Evolutionary conservation across 345 rosid genomes (phyloP).

Genomic region (Erucastrum elatum): DNA sequence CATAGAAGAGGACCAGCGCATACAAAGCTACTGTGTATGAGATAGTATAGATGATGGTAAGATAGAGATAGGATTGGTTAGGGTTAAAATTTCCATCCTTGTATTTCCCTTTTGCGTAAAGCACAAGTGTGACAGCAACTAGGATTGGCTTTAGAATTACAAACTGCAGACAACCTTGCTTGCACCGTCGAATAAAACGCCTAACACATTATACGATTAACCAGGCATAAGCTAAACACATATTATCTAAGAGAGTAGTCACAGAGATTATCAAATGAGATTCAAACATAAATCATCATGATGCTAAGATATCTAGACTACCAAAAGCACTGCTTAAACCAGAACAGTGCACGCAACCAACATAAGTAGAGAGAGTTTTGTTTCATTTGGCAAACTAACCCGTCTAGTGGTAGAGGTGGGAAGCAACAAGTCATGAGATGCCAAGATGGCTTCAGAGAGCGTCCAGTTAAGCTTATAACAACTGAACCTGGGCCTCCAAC

Average conservation of each 20-base stretch:
- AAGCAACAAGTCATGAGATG: conserved; percentile 91
- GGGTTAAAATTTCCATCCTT: conserved; percentile 96
- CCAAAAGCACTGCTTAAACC: neutral
- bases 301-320: conserved; percentile 1
- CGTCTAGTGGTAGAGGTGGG: conserved; percentile 82
- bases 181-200: conserved; percentile 94
- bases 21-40: conserved; percentile 91
- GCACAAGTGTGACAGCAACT: conserved; percentile 82
- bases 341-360: neutral
- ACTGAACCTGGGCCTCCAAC: conserved; percentile 99
- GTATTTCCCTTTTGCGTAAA: conserved; percentile 93
- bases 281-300: neutral
- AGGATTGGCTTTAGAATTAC: conserved; percentile 93
- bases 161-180: conserved; percentile 98
- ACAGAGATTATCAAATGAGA: neutral
- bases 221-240: conserved; percentile 13
- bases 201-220: conserved; percentile 41
- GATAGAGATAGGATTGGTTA: conserved; percentile 79
- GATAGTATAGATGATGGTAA: conserved; percentile 86
- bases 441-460: conserved; percentile 78
- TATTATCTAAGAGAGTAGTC: conserved; percentile 16
- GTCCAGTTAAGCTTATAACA: conserved; percentile 84
- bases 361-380: neutral
- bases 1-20: conserved; percentile 81
- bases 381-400: conserved; percentile 51